These are phyloP conservation scores for Funneliformis caledonium DNA, from an alignment of 371 early-diverging fungal genomes.

Conservation along the genomic window DNA sequence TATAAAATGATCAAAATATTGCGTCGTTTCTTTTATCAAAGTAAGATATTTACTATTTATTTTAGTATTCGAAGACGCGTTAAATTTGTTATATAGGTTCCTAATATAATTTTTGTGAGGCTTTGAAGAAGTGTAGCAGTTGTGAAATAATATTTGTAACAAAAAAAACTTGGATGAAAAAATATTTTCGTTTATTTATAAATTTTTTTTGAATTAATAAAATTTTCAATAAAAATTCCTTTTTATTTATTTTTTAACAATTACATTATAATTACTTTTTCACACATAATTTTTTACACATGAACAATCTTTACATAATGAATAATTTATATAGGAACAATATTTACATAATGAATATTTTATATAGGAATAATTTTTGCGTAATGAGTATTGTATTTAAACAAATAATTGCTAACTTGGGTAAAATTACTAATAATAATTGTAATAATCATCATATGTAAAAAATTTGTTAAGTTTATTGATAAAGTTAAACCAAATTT, in stretches of 20 bases:
- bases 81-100: not conserved
- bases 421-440: not conserved
- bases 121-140: not conserved
- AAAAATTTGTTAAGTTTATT: too few relatives aligned
- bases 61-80: not conserved
- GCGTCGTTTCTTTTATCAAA: too few relatives aligned
- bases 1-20: too few relatives aligned
- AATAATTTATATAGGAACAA: not conserved
- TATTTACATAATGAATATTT: not conserved
- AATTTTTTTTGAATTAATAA: not conserved
- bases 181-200: not conserved
- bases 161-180: not conserved
- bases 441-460: too few relatives aligned
- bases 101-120: not conserved
- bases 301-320: not conserved
- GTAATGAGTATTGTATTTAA: not conserved
- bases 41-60: not conserved
- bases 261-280: too few relatives aligned
- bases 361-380: too few relatives aligned
- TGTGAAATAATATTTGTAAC: not conserved
- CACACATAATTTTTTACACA: not conserved
- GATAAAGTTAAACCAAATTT: too few relatives aligned
- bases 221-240: slow-evolving; percentile 6
- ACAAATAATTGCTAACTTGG: not conserved
- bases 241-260: not conserved